Evolutionary conservation across 805 yeast species (phyloP).

Genomic region (Sungouiozyma intestinalis): DNA sequence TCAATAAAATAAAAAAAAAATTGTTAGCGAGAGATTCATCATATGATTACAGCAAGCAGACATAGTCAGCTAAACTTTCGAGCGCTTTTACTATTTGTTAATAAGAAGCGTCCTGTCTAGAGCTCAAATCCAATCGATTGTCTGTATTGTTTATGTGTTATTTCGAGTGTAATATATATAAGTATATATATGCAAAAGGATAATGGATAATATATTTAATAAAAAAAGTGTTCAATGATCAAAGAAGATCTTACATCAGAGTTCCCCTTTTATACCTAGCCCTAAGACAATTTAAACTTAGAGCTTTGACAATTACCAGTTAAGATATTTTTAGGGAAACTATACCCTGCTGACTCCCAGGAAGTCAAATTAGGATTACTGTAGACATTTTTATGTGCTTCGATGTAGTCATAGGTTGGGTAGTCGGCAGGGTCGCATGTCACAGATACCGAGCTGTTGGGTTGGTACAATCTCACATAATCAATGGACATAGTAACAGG

Average conservation of each 20-base stretch:
- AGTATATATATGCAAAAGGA: not conserved
- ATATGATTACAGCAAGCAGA: too few relatives aligned
- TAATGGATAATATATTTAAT: not conserved
- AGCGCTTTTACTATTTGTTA: too few relatives aligned
- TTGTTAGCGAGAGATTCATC: too few relatives aligned
- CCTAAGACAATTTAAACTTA: constrained; percentile 5
- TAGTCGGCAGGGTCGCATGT: constrained; percentile 82
- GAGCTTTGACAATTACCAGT: constrained; percentile 40
- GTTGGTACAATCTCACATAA: constrained; percentile 89
- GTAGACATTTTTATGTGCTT: constrained; percentile 60
- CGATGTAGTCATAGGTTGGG: constrained; percentile 81
- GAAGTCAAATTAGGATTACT: constrained; percentile 54
- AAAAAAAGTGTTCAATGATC: too few relatives aligned
- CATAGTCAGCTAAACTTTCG: too few relatives aligned
- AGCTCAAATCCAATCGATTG: not conserved
- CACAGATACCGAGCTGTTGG: constrained; percentile 43
- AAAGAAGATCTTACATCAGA: too few relatives aligned
- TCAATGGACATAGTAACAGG: constrained; percentile 73
- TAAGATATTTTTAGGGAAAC: constrained; percentile 50
- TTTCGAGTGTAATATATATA: too few relatives aligned
- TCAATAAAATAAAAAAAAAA: too few relatives aligned
- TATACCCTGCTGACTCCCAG: constrained; percentile 71
- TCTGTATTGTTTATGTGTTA: too few relatives aligned
- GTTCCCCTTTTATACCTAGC: not conserved
- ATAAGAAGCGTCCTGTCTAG: too few relatives aligned